Evolutionary conservation across 2,329 filamentous ascomycete species (phyloP), one percentile per base, ranked within the genome.

Genomic region (Diaporthe ampelina): DNA sequence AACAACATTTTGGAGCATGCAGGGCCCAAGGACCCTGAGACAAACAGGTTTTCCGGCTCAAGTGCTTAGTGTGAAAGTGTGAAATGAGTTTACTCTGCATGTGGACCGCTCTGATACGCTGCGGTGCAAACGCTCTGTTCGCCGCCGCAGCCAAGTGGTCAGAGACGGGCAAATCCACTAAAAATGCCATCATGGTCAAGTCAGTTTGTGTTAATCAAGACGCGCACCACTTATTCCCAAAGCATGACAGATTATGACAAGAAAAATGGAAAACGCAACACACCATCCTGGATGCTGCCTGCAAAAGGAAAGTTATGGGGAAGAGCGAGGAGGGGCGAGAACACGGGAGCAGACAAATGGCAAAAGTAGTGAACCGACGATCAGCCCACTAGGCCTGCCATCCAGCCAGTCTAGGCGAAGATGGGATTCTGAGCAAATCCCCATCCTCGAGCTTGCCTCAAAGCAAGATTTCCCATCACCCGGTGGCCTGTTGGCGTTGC

Each of bases 391-490:
- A 50, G 43, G 19, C 61, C 4, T 50, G 43, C 43, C 32, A n/a
- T 13, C 17, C 29, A 19, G 17, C 56, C 21, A 35, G n/a, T 21
- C 63, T 32, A 19, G 67, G 69, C 43, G 15, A 71, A n/a, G 57
- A 72, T 72, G 69, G 69, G 57, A 72, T 54, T 72, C 32, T 72
- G 57, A 61, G 43, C 43, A 72, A 72, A 63, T 72, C n/a, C 63
- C 69, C 69, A 72, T 72, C 45, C n/a, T 37, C 21, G 56, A 19
- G 24, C 59, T 24, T 48, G 17, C 59, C 10, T 65, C 24, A 40
- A 71, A 61, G n/a, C 29, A 71, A 63, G 56, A 72, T 43, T 72
- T 63, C 69, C 57, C 52, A 70, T 70, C 26, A 21, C n/a, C 7
- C 7, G 24, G 43, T 56, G 21, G 37, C 26, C 6, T 13, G 21